Evolutionary conservation across 305 asterid genomes (phyloP).

Genomic region (Plantago coronopus): DNA sequence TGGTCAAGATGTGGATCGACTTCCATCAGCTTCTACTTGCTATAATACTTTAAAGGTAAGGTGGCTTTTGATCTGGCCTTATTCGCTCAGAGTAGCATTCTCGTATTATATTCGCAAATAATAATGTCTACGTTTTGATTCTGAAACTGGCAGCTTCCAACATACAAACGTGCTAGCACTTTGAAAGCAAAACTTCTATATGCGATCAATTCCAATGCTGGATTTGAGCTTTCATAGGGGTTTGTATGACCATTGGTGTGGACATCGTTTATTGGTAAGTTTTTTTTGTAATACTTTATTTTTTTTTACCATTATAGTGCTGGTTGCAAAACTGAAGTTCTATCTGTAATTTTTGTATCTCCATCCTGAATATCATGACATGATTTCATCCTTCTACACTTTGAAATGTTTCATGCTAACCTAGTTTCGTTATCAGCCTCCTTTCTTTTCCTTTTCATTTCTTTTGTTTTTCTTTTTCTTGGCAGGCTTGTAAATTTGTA

Average conservation of each 20-base stretch:
- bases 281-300: conserved; percentile 6
- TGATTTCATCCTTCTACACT: background rate
- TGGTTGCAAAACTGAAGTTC: background rate
- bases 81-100: conserved; percentile 9
- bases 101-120: background rate
- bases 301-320: conserved; percentile 1
- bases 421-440: background rate
- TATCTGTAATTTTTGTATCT: background rate
- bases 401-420: background rate
- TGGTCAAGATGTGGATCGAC: conserved; percentile 96
- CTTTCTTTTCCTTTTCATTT: background rate
- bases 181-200: conserved; percentile 84
- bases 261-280: conserved; percentile 9
- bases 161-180: conserved; percentile 80
- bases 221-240: conserved; percentile 82
- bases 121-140: conserved; percentile 16
- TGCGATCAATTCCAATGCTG: conserved; percentile 92
- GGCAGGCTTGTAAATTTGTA: background rate
- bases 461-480: background rate
- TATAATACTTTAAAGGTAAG: conserved; percentile 89
- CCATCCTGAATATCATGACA: background rate
- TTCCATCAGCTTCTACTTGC: conserved; percentile 98
- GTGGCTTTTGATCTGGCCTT: conserved; percentile 13
- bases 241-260: conserved; percentile 27
- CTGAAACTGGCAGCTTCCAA: conserved; percentile 67